Evolutionary conservation across 1,139 yeast species (phyloP).

Genomic region (Scheffersomyces titani): DNA sequence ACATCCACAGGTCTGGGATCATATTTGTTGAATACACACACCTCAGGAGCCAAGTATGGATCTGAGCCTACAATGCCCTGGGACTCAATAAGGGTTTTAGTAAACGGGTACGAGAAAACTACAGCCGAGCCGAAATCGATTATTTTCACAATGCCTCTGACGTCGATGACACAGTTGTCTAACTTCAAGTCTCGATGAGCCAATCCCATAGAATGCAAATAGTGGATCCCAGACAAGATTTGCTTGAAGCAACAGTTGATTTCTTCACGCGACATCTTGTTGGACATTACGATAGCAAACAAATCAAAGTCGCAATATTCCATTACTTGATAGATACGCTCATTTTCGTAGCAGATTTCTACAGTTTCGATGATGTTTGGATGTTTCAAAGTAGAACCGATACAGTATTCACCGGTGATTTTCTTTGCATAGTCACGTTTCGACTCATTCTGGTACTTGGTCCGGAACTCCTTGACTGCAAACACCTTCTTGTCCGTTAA

Average conservation of each 20-base stretch:
- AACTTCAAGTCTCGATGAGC: conserved; percentile 92
- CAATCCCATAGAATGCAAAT: conserved; percentile 83
- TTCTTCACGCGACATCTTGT: conserved; percentile 84
- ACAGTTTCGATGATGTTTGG: conserved; percentile 90
- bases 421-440: conserved; percentile 89
- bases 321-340: conserved; percentile 87
- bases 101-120: conserved; percentile 87
- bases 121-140: conserved; percentile 96
- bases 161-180: conserved; percentile 89
- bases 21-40: conserved; percentile 74
- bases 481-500: conserved; percentile 68
- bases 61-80: conserved; percentile 94
- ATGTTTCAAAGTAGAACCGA: conserved; percentile 87
- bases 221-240: conserved; percentile 76
- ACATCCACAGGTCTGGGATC: conserved; percentile 94
- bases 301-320: conserved; percentile 93
- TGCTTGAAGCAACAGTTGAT: conserved; percentile 91
- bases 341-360: conserved; percentile 88
- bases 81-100: conserved; percentile 75
- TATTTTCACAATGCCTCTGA: conserved; percentile 81
- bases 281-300: conserved; percentile 94
- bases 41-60: conserved; percentile 95
- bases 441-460: conserved; percentile 72
- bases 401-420: conserved; percentile 93
- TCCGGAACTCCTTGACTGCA: conserved; percentile 92